Evolutionary conservation across 1,284 basidiomycete genomes (phyloP), one percentile per base, ranked within the genome.

Genomic region (Ustilago crameri): DNA sequence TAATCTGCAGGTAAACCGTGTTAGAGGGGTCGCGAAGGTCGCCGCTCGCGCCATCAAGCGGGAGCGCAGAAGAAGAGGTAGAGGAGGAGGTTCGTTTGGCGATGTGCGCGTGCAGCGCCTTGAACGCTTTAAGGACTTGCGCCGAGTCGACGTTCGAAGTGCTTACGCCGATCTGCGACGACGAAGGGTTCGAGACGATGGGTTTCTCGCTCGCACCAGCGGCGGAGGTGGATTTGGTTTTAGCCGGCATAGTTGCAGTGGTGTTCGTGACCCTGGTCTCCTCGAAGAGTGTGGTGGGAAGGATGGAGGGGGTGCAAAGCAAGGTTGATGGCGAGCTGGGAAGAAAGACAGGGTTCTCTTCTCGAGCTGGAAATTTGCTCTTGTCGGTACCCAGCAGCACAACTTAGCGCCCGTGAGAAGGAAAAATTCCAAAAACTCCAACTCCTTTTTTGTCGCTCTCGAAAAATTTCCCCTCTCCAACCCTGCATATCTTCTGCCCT

Each of bases 51-150:
- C 75, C 78, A 46, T 74, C 74, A 8, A 82, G 73, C 7, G 80
- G 77, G 2, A 82, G 64, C 10, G 17, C 41, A 23, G 45, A 42
- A n/a, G 64, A 47, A 9, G 58, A 42, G 9, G 52, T 18, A 3
- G 27, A 43, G 20, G 51, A 49, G 17, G 26, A 22, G 17, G 56
- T 53, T 4, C 62, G 46, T 38, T 63, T 55, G 0, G 65, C 42
- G 37, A 54, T 48, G 62, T 80, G 77, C 0, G 79, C 70, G 15
- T 61, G 45, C 3, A 82, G 78, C 1, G 81, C 81, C 18, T 70
- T 55, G 52, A 77, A 73, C 1, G 81, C 81, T 56, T 80, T 79
- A 15, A 75, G 59, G 9, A 66, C 75, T 40, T 82, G 81, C 4
- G 53, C 45, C 0, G 49, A 24, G 43, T 78, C 70, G 20, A 82